Conservation (phyloP, 129 eudicot genomes). For the Dittrichia graveolens region DNA sequence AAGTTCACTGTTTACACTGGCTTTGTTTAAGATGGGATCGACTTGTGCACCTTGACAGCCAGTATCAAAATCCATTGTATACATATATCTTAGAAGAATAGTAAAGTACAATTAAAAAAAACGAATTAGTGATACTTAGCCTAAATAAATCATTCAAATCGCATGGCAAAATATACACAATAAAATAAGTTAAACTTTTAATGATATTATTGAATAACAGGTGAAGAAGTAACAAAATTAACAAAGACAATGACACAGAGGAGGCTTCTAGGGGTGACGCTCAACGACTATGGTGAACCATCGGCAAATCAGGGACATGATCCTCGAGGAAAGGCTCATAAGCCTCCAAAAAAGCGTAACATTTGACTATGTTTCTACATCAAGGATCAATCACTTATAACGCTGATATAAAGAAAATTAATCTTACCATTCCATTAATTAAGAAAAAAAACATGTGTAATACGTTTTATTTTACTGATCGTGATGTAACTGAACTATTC, state of each 20-base stretch:
- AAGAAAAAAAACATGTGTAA: background rate
- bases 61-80: no score
- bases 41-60: no score
- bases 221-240: conserved; percentile 28
- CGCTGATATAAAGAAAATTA: no score
- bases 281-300: conserved; percentile 57
- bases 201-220: conserved; percentile 16
- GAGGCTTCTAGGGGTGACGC: conserved; percentile 38
- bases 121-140: no score
- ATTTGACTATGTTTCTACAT: background rate
- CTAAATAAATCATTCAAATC: no score
- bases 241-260: conserved; percentile 19
- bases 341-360: conserved; percentile 28
- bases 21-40: no score
- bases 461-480: conserved; percentile 6
- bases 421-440: background rate
- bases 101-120: no score
- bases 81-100: no score
- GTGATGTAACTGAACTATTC: conserved; percentile 18
- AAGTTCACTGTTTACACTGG: no score
- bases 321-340: conserved; percentile 40
- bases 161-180: no score
- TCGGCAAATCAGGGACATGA: conserved; percentile 67
- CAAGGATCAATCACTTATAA: background rate
- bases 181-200: background rate